Evolutionary conservation across 2,329 filamentous ascomycete species (phyloP), one percentile per base, ranked within the genome.

Genomic region (Diplodia intermedia): DNA sequence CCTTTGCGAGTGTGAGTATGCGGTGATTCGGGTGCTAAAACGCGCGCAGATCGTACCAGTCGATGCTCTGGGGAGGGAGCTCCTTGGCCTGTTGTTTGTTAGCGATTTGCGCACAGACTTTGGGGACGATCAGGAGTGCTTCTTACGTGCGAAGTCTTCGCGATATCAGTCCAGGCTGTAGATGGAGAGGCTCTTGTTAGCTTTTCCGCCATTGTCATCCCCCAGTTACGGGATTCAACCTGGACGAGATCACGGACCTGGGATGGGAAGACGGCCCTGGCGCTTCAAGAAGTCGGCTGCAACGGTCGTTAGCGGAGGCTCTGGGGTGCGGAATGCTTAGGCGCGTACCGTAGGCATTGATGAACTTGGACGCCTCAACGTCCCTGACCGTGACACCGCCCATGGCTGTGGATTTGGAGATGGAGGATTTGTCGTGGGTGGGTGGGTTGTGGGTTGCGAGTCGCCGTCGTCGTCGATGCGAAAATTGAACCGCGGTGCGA

Each of bases 101-200:
- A 63, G 60, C 60, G 47, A 38, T 26, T 31, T 11, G 60, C 11
- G 60, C 60, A 52, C 29, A 23, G 47, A 50, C 43, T 23, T 20
- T 15, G 43, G 29, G 7, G 15, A n/a, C 4, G n/a, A 40, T 54
- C 33, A 26, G 26, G 68, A 76, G 62, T 60, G 55, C 20, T 36
- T 66, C 43, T 26, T 38, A 29, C 18, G 49, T 66, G 26, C 52
- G 50, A 50, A 77, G 94, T 97, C 91, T 99, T 99, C 86, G 98
- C 95, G 80, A 94, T 97, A 83, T 99, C 95, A 83, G 97, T 94
- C 94, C 94, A 98, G 87, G 93, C 93, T 96, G 82, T 83, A 84
- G 82, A 83, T 79, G 78, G 77, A 67, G 65, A 68, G 55, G 72
- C 80, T 83, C 78, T 83, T 80, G 78, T 75, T 77, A 72, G 74